These are phyloP conservation scores for Nothomitra cinnamomea DNA, from an alignment of 2,329 filamentous ascomycete species.

Conservation along the genomic window DNA sequence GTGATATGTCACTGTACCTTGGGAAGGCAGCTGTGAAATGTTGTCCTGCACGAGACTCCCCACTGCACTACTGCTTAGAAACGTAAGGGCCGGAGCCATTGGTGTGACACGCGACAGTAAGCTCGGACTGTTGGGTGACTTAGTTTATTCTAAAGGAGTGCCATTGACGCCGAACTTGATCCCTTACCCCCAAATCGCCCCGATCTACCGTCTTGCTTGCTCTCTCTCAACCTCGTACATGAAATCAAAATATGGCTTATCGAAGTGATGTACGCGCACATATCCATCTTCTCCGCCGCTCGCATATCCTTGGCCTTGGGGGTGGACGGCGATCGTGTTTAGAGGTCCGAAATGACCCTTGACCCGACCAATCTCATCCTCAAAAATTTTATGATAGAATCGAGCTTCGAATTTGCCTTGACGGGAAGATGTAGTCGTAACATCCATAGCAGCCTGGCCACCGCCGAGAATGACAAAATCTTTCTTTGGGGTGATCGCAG, in stretches of 20 bases:
- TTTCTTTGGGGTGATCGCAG: slow-evolving; percentile 85
- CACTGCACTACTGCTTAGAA: no score
- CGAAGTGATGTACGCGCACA: slow-evolving; percentile 95
- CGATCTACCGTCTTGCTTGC: neutral
- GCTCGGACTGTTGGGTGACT: slow-evolving; percentile 4
- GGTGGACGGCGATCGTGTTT: slow-evolving; percentile 90
- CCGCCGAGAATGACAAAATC: slow-evolving; percentile 95
- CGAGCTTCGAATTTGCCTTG: slow-evolving; percentile 99
- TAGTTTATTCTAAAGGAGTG: slow-evolving; percentile 13
- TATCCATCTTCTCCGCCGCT: slow-evolving; percentile 97
- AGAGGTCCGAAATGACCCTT: slow-evolving; percentile 92
- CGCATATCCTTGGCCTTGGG: slow-evolving; percentile 80
- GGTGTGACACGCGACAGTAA: neutral
- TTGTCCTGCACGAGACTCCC: no score
- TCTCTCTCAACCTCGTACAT: slow-evolving; percentile 97
- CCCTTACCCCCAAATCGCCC: neutral
- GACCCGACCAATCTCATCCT: slow-evolving; percentile 95
- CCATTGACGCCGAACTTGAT: neutral
- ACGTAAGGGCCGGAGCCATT: neutral
- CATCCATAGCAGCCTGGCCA: slow-evolving; percentile 97
- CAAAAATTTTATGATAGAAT: slow-evolving; percentile 99
- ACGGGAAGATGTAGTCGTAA: slow-evolving; percentile 80
- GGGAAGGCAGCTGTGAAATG: no score
- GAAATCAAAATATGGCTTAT: slow-evolving; percentile 98
- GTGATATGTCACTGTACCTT: no score